phyloP scores from a whole-genome alignment of 2,329 filamentous ascomycete species.

The Exophiala viscosa region DNA sequence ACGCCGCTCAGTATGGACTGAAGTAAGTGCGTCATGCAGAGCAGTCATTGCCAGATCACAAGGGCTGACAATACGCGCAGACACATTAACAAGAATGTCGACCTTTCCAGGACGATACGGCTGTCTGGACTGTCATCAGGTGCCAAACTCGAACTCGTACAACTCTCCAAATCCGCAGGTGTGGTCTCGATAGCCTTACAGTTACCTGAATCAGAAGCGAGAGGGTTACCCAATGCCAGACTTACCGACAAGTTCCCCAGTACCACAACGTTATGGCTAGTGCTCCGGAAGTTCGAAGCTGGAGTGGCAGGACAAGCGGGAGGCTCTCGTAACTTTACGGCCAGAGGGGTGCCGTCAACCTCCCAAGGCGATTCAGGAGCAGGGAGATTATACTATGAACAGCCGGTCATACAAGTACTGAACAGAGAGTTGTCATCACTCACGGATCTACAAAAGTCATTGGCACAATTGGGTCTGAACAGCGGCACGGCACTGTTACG shows the following conservation, averaged over 20 bases:
- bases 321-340: constrained; percentile 72
- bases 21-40: constrained; percentile 57
- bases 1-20: constrained; percentile 69
- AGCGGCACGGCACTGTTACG: constrained; percentile 76
- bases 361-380: constrained; percentile 52
- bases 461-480: constrained; percentile 83
- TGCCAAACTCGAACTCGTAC: constrained; percentile 87
- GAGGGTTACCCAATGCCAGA: constrained; percentile 60
- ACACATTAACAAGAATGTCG: constrained; percentile 78
- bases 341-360: constrained; percentile 67
- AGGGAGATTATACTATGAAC: constrained; percentile 83
- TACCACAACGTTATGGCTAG: constrained; percentile 81
- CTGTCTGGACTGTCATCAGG: constrained; percentile 77
- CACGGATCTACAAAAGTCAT: constrained; percentile 78
- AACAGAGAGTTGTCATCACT: constrained; percentile 74
- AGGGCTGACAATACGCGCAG: constrained; percentile 40
- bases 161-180: constrained; percentile 78
- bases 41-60: not conserved
- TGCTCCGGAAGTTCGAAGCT: constrained; percentile 86
- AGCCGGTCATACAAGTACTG: constrained; percentile 78
- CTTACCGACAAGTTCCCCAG: constrained; percentile 83
- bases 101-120: constrained; percentile 79
- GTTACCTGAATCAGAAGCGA: constrained; percentile 68
- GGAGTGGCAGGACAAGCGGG: constrained; percentile 59
- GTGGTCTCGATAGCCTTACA: constrained; percentile 87